These are phyloP conservation scores for Bipolaris zeicola DNA, from an alignment of 2,329 filamentous ascomycete genomes.

Conservation along the genomic window DNA sequence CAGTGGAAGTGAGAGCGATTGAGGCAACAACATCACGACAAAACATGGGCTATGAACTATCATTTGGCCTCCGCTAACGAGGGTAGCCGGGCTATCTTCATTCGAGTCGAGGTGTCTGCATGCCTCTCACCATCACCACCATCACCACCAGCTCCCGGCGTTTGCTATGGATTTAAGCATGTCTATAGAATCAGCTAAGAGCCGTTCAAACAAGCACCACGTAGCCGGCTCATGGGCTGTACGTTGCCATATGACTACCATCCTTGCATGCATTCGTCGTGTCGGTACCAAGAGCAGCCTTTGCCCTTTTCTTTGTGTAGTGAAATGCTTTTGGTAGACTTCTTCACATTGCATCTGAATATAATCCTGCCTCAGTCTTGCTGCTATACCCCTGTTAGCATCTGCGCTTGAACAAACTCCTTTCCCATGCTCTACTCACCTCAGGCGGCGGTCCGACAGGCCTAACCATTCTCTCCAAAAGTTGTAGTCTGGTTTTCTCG, in stretches of 20 bases:
- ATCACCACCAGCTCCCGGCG: conserved; percentile 4
- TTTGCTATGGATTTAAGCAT: conserved; percentile 6
- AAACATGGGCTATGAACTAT: neutral
- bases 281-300: neutral
- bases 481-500: conserved; percentile 76
- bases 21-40: conserved; percentile 4
- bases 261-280: conserved; percentile 6
- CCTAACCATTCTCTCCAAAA: conserved; percentile 76
- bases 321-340: neutral
- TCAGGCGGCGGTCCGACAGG: conserved; percentile 70
- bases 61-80: neutral
- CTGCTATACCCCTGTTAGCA: conserved; percentile 21
- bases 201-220: conserved; percentile 7
- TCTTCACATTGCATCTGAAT: neutral
- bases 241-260: conserved; percentile 1
- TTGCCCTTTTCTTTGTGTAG: neutral
- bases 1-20: conserved; percentile 56
- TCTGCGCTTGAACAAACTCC: neutral
- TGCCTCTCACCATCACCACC: conserved; percentile 2
- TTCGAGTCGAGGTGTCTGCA: conserved; percentile 7
- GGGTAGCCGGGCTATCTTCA: conserved; percentile 10
- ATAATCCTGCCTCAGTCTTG: conserved; percentile 23
- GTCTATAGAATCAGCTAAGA: conserved; percentile 10
- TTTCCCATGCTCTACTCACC: conserved; percentile 47
- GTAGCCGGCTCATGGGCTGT: conserved; percentile 8